Percentiles rank a stretch among this genome's conserved stretches.
Evolutionary conservation across 2,329 filamentous ascomycete genomes (phyloP).

Genomic region (Colletotrichum gigasporum): DNA sequence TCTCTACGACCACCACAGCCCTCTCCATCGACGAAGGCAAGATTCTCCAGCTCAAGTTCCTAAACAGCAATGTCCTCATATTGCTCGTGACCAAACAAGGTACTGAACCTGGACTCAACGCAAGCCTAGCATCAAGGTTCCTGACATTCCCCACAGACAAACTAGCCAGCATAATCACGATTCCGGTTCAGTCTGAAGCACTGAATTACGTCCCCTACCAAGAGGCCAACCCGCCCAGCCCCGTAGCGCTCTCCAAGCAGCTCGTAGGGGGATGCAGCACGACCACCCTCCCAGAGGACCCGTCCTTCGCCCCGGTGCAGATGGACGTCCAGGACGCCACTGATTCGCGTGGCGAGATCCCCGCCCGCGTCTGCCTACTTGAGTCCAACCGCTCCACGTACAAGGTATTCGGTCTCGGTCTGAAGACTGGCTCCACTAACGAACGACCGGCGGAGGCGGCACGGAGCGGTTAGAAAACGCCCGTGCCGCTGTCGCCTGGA

Average conservation of each 20-base stretch:
- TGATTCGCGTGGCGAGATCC: conserved; percentile 54
- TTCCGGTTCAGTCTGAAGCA: conserved; percentile 48
- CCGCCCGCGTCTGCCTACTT: conserved; percentile 61
- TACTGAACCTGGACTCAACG: conserved; percentile 35
- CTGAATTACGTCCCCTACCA: conserved; percentile 49
- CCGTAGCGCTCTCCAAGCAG: not conserved
- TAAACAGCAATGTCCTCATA: conserved; percentile 69
- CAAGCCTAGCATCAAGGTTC: not conserved
- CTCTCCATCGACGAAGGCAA: conserved; percentile 52
- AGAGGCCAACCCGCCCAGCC: conserved; percentile 27
- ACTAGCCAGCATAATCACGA: conserved; percentile 38
- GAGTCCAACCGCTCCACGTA: conserved; percentile 57
- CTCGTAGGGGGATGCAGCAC: not conserved
- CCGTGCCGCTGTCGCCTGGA: conserved; percentile 17
- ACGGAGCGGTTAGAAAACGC: conserved; percentile 19
- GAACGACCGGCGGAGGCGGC: not conserved
- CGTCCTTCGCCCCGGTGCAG: conserved; percentile 50
- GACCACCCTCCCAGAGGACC: conserved; percentile 34
- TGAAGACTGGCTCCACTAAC: not conserved
- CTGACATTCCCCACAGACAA: conserved; percentile 35
- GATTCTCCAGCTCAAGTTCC: conserved; percentile 74
- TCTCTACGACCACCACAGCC: conserved; percentile 48
- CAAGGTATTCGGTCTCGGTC: conserved; percentile 54
- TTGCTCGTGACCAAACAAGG: conserved; percentile 61
- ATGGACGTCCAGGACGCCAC: conserved; percentile 62